Percentiles rank a stretch among this genome's conserved stretches.
Conservation (phyloP, 257 asterid genomes). For the Anisodus tanguticus region DNA sequence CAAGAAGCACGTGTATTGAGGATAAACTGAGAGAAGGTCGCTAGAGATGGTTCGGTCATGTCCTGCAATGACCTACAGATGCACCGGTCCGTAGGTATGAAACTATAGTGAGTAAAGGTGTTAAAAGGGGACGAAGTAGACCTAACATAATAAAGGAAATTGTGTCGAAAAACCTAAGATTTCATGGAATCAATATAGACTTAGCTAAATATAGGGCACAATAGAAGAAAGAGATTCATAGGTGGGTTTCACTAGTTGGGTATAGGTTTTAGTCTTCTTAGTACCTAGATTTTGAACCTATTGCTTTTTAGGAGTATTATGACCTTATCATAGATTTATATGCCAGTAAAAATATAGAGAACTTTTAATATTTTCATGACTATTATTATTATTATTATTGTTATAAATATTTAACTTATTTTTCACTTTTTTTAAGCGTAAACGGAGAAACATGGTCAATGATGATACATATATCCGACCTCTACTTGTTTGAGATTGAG, state of each 20-base stretch:
- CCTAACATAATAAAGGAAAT: neutral
- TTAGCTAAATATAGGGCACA: neutral
- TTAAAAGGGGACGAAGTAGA: neutral
- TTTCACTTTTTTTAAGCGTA: neutral
- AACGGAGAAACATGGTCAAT: neutral
- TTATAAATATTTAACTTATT: neutral
- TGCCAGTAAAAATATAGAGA: neutral
- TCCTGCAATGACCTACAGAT: neutral
- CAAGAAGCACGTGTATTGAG: neutral
- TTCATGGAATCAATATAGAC: neutral
- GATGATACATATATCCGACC: neutral
- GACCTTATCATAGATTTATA: slow-evolving; percentile 1
- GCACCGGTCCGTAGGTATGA: neutral
- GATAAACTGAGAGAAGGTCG: neutral
- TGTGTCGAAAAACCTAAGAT: neutral
- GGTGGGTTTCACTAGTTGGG: too few species aligned
- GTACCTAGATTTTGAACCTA: neutral
- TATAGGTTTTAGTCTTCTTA: neutral
- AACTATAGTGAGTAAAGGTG: neutral
- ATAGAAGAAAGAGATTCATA: neutral
- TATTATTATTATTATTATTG: neutral
- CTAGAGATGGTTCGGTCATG: neutral
- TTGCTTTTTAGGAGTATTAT: neutral
- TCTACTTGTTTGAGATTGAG: neutral
- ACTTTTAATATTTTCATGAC: neutral